Base-by-base conservation (phyloP, 352 stramenopile genomes). In the Phytophthora palmivora region DNA sequence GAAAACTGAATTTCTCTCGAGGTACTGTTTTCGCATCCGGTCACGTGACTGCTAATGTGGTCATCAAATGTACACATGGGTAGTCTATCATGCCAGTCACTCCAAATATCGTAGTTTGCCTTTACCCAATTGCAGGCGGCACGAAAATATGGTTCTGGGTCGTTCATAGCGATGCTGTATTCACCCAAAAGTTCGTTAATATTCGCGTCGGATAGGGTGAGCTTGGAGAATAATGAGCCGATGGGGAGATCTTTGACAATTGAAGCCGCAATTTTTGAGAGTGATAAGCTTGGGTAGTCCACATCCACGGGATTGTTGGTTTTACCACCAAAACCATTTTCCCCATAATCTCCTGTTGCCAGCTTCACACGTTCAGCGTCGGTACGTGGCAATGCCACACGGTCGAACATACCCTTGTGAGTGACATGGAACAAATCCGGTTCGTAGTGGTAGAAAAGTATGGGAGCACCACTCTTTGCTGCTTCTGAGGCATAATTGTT, bases 371-470 rank as follows among this genome's bases (percentile, higher is more conserved):
- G 58, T 22, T 71, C 76, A 1, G 80, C 65, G 1, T 61, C 24
- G 0, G 76, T 46, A 0, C 49, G 57, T 16, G 80, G 80, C 10
- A 86, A 44, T 15, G 60, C 68, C 0, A 89, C 60, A 0, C 78
- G 64, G 5, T 74, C 18, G 18, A 89, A 87, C 28, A 68, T 15
- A 0, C 55, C 60, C 0, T 75, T 30, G 54, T 88, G 22, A 3
- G 52, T 42, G 7, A 80, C 52, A 6, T 82, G 69, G 45, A 89
- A 84, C 3, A 77, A 32, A 30, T 86, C 78, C 14, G 80, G 80
- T 50, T 84, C 51, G 33, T 71, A 85, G 22, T 87, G 67, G 21
- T 85, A 84, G 44, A 89, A 89, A 12, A 84, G 39, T 33, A 84
- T 67, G 0, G 71, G 58, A 4, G 34, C 26, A 0, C 48, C 54